Evolutionary conservation across 371 early-diverging fungal genomes (phyloP), one percentile per base, ranked within the genome.

Genomic region (Phascolomyces articulosus): DNA sequence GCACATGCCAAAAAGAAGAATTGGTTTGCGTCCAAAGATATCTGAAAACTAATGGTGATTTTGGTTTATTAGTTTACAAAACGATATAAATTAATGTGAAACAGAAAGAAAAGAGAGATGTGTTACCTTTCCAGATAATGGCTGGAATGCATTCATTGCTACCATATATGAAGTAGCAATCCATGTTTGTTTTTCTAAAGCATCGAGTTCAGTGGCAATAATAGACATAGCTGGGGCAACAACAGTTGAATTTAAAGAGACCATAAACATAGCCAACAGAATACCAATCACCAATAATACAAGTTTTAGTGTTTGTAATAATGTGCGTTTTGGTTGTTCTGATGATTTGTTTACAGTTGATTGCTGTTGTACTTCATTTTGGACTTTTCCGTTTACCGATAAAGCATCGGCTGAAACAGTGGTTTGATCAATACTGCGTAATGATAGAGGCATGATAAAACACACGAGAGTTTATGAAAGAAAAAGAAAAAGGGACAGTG

Each of bases 211-310:
- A 7, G 62, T 65, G 20, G 62, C 62, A 41, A 69, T 62, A 26
- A 62, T 60, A 26, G 29, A 60, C 61, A 57, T 59, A 15, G 55
- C 64, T 2, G 65, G 90, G 6, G 93, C 90, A 40, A 94, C 84
- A 34, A 94, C 88, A 2, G 92, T 93, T 41, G 84, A 83, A 64
- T 93, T 92, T 38, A 93, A 75, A 27, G 89, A 90, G 15, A 90
- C 89, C 74, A 94, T 84, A 69, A 94, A 91, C 64, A 90, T 80
- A 11, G 84, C 82, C 64, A 89, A 47, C 9, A 66, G 26, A 38
- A 77, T 62, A 51, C 75, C 75, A 38, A 65, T 11, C 16, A 51
- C 23, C 23, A 60, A 31, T 11, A 60, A 20, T 9, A 60, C 51
- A 24, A 31, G n/a, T 57, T 40, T 57, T 0, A 51, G 23, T 13